Percentiles rank a stretch among this genome's conserved stretches.
Conservation (phyloP, 2,329 filamentous ascomycete species). For the Grosmannia penicillata region DNA sequence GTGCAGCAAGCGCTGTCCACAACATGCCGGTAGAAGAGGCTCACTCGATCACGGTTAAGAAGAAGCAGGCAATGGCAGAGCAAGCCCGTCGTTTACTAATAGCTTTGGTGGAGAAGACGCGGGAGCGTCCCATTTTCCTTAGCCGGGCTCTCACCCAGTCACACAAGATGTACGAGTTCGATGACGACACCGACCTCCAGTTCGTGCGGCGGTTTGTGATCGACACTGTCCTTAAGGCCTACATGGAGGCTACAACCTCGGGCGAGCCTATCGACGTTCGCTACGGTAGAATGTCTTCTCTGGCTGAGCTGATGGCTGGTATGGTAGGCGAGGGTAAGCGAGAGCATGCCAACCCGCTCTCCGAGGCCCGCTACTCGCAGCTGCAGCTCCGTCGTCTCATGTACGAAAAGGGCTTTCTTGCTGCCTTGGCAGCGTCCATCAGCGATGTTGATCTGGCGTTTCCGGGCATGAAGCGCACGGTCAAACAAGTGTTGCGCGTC, state of each 20-base stretch:
- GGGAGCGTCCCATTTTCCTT: constrained; percentile 58
- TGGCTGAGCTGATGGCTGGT: constrained; percentile 83
- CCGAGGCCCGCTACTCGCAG: constrained; percentile 39
- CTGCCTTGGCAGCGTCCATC: constrained; percentile 77
- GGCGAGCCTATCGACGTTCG: constrained; percentile 70
- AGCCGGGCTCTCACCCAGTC: too few relatives aligned
- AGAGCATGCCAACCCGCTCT: constrained; percentile 18
- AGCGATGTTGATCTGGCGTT: constrained; percentile 94
- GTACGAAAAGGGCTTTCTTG: constrained; percentile 95
- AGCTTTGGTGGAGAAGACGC: constrained; percentile 75
- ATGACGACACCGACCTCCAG: constrained; percentile 69
- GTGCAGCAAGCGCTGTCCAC: constrained; percentile 37
- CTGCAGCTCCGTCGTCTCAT: constrained; percentile 83
- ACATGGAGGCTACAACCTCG: constrained; percentile 71
- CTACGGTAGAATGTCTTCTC: constrained; percentile 73
- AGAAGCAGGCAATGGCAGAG: constrained; percentile 68
- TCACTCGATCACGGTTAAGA: constrained; percentile 67
- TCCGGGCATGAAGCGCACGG: constrained; percentile 78
- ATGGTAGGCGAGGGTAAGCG: constrained; percentile 72
- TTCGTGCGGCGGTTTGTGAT: constrained; percentile 93
- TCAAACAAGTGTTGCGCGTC: constrained; percentile 91
- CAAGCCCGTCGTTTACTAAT: constrained; percentile 81
- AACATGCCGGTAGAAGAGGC: constrained; percentile 23
- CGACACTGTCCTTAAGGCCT: constrained; percentile 82
- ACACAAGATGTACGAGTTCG: constrained; percentile 46